Evolutionary conservation across 106 monocot species (phyloP).

Genomic region (Acanthochlamys bracteata): DNA sequence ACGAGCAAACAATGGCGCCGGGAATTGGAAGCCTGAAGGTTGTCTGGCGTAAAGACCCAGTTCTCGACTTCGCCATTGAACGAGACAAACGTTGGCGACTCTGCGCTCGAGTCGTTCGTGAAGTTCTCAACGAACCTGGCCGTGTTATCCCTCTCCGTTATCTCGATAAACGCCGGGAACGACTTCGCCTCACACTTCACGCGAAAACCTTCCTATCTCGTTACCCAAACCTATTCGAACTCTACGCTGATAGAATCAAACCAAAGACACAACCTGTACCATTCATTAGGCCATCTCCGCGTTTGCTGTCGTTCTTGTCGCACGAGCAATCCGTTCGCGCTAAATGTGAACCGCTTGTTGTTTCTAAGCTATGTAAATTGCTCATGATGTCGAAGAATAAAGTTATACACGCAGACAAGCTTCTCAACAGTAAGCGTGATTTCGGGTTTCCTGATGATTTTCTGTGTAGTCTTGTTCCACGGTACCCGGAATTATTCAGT

Average conservation of each 20-base stretch:
- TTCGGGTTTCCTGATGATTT: constrained; percentile 81
- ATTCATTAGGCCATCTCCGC: constrained; percentile 49
- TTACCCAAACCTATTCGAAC: constrained; percentile 54
- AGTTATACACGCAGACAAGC: constrained; percentile 44
- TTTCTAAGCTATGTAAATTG: constrained; percentile 67
- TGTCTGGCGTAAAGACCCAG: constrained; percentile 53
- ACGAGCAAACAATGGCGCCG: not conserved
- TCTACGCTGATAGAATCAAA: constrained; percentile 49
- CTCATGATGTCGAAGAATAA: constrained; percentile 62
- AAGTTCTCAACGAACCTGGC: constrained; percentile 61
- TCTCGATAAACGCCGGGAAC: constrained; percentile 71
- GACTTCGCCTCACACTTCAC: constrained; percentile 48
- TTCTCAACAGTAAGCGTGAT: constrained; percentile 54
- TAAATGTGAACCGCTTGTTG: constrained; percentile 21
- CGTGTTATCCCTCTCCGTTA: constrained; percentile 58
- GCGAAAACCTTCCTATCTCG: constrained; percentile 59
- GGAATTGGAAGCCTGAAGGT: constrained; percentile 60
- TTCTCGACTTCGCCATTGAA: constrained; percentile 61
- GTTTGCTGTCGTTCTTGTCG: constrained; percentile 34
- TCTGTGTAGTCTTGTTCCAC: constrained; percentile 39
- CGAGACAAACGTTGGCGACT: constrained; percentile 62
- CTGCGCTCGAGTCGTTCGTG: constrained; percentile 65
- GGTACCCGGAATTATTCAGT: constrained; percentile 31
- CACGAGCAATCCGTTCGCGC: constrained; percentile 23
- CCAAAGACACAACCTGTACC: constrained; percentile 43